These are phyloP conservation scores for Aspergillus conjunctus DNA, from an alignment of 495 filamentous ascomycete genomes.

Conservation along the genomic window DNA sequence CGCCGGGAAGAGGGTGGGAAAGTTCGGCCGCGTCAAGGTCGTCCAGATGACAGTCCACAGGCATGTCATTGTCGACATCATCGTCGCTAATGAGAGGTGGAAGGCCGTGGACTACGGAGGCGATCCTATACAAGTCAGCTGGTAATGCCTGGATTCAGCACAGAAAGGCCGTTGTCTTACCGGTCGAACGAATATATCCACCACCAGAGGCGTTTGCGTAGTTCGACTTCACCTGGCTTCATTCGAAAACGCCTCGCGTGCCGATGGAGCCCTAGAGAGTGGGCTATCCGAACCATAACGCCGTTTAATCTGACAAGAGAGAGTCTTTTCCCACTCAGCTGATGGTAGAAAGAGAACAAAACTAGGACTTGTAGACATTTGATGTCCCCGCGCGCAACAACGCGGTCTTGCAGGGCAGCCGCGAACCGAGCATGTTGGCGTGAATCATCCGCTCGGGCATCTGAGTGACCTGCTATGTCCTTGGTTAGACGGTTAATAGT, in stretches of 20 bases:
- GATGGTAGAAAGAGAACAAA: slow-evolving; percentile 1
- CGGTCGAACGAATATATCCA: slow-evolving; percentile 1
- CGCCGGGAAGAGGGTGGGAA: slow-evolving; percentile 1
- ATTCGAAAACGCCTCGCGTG: slow-evolving; percentile 1
- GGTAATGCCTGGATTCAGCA: not conserved
- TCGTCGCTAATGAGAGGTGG: slow-evolving; percentile 1
- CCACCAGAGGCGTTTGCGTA: slow-evolving; percentile 5
- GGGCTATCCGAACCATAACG: slow-evolving; percentile 1
- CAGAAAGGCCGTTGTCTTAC: not conserved
- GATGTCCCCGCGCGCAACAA: not conserved
- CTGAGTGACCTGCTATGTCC: not conserved
- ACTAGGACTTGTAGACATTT: not conserved
- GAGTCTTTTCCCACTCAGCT: not conserved
- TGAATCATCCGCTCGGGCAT: not conserved
- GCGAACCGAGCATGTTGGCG: not conserved
- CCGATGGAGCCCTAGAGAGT: slow-evolving; percentile 1
- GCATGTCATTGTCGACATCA: slow-evolving; percentile 5
- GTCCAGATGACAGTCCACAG: not conserved
- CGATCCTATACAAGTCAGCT: not conserved
- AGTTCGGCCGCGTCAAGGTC: not conserved
- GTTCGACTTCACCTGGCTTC: not conserved
- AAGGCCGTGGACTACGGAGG: not conserved
- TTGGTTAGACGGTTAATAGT: not conserved
- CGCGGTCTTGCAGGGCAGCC: not conserved
- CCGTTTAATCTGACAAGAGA: not conserved